phyloP scores from a whole-genome alignment of 2,329 filamentous ascomycete species.

The Phyllosticta citribraziliensis region DNA sequence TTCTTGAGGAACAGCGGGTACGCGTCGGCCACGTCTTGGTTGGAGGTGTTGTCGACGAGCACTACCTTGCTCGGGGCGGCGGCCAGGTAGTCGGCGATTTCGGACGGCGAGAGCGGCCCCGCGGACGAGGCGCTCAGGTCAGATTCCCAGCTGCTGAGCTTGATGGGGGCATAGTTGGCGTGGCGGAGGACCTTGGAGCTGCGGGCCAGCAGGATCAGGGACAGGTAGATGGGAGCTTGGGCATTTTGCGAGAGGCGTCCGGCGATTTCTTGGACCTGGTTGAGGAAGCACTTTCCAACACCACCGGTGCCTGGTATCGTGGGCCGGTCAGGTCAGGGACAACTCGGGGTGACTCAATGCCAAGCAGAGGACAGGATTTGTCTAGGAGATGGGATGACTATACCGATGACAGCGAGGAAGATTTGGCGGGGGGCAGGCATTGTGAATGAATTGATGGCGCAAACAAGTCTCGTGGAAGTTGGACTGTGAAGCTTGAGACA shows the following conservation, averaged over 20 bases:
- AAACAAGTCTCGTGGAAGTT: background rate
- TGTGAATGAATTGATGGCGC: constrained; percentile 12
- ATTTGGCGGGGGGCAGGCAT: constrained; percentile 36
- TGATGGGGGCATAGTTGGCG: constrained; percentile 59
- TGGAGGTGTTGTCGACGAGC: constrained; percentile 92
- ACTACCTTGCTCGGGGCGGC: constrained; percentile 69
- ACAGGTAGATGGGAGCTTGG: constrained; percentile 57
- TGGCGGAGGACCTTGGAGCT: constrained; percentile 75
- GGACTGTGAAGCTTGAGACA: background rate
- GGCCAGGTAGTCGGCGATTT: constrained; percentile 69
- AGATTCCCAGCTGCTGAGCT: constrained; percentile 49
- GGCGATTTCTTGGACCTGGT: constrained; percentile 62
- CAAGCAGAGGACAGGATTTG: background rate
- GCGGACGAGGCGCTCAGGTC: constrained; percentile 55
- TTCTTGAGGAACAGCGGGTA: constrained; percentile 75
- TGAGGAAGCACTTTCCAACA: constrained; percentile 84
- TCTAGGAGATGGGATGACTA: background rate
- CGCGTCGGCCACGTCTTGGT: constrained; percentile 68
- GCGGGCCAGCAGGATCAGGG: constrained; percentile 75
- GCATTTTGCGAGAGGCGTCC: constrained; percentile 44
- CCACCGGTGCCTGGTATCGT: constrained; percentile 65
- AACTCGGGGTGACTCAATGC: background rate
- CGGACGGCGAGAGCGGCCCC: constrained; percentile 54
- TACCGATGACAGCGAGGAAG: constrained; percentile 40
- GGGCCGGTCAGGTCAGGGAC: constrained; percentile 1